Evolutionary conservation across 2,329 filamentous ascomycete genomes (phyloP), one percentile per base, ranked within the genome.

Genomic region (Penicillium sp.): DNA sequence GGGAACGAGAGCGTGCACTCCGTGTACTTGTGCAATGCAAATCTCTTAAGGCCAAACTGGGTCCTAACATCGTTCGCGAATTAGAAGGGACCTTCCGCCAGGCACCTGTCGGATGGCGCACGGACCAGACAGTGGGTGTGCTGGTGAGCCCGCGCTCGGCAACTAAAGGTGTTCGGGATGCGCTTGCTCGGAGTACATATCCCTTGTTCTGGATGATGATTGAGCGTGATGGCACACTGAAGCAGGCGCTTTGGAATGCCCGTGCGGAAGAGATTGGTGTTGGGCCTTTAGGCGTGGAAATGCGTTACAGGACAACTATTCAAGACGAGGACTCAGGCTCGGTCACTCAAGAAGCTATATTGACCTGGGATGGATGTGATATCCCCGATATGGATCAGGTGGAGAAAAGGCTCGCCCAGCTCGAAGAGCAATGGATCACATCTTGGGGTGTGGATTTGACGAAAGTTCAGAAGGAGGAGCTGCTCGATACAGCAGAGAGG

Each of bases 161-260:
- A 30, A 96, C 91, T 0, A 88, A 84, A 66, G 93, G 92, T 1
- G 85, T 95, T 3, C 77, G 89, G 53, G 85, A 91, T 44, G 85
- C 90, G 23, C 67, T 97, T 61, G 80, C 81, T 4, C 76, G 84
- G 54, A 89, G 87, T 66, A 71, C 76, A 35, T 85, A 82, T 76
- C 89, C 91, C 0, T 82, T 96, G 78, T 85, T 86, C 0, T 95
- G 77, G 76, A 70, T 78, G 63, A 69, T 77, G 65, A 70, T 76
- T 54, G 72, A 73, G 55, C 53, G 67, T 47, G 67, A 71, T 47
- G 72, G 71, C 16, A 59, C 54, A 10, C 47, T 79, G 43, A 69
- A 67, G 48, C 77, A 79, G 63, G 69, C 73, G 29, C 58, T 79
- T 43, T 79, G 76, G 76, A 79, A 79, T 65, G 64, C 65, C 30